Evolutionary conservation across 768 basidiomycete species (phyloP), one percentile per base, ranked within the genome.

Genomic region (Lentinula detonsa): DNA sequence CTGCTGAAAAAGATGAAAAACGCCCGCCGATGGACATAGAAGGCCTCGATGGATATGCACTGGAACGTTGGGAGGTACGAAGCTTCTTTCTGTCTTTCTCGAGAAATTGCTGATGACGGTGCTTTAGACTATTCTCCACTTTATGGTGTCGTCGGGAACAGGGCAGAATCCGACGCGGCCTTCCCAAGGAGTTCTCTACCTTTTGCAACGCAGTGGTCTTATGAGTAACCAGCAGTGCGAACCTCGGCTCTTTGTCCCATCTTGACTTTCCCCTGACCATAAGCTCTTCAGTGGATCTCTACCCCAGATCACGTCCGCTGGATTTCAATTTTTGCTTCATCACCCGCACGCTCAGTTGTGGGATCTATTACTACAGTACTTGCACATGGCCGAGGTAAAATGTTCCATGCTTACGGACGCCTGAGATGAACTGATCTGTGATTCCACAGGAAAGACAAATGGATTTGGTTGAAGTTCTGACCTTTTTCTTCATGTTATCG

Each of bases 301-400:
- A 60, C 78, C 86, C 45, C 85, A 87, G 69, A 99, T 99, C 71
- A 98, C 95, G 13, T 96, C 94, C 15, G 81, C 85, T 11, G 97
- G 97, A 9, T 98, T 99, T 71, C 96, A 98, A 69, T 98, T 99
- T 70, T 82, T 99, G 51, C 82, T 99, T 23, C 91, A 97, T 70
- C 88, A 95, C 33, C 91, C 96, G 21, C 93, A 97, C 67, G 91
- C 87, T 33, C 97, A 99, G 70, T 76, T 98, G 16, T 99, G 97
- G 97, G 93, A 93, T 69, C 76, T 98, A 37, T 75, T 99, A 62
- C 81, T 98, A 34, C 91, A 93, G 66, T 99, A 98, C 71, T 76
- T 99, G 52, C 82, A 87, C 63, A 84, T 91, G 76, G 87, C 88
- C 23, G 91, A 93, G 81, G 92, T 93, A 67, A 51, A 78, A 60